phyloP scores from a whole-genome alignment of 208 protist genomes.

The Leishmania major region DNA sequence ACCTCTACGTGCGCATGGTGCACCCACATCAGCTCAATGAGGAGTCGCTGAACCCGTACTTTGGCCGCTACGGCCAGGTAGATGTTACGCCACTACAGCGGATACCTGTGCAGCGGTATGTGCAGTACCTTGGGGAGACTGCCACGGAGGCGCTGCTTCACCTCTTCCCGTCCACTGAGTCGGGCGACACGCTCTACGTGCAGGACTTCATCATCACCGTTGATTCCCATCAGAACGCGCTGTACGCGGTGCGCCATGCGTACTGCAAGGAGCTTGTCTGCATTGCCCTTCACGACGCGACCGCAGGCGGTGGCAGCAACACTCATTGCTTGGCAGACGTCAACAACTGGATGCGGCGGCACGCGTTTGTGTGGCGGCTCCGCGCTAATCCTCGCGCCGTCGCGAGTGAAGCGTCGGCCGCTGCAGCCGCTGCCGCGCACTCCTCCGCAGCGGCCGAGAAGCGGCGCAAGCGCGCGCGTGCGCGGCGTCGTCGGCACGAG shows the following conservation, averaged over 20 bases:
- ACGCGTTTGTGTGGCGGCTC: conserved; percentile 33
- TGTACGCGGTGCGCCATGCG: conserved; percentile 61
- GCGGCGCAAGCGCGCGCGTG: conserved; percentile 19
- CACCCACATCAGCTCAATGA: conserved; percentile 69
- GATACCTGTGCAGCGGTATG: conserved; percentile 32
- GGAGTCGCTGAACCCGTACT: conserved; percentile 87
- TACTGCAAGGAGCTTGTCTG: conserved; percentile 88
- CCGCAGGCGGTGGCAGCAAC: conserved; percentile 28
- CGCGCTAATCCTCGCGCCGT: conserved; percentile 4
- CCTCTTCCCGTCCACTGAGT: conserved; percentile 15
- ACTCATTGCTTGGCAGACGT: conserved; percentile 63
- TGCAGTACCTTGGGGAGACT: conserved; percentile 20
- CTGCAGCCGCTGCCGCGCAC: background rate
- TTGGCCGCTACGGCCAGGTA: conserved; percentile 90
- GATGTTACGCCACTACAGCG: conserved; percentile 52
- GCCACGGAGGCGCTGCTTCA: conserved; percentile 27
- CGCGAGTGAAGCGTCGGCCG: background rate
- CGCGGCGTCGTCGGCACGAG: background rate
- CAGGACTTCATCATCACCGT: conserved; percentile 88
- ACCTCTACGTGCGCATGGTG: conserved; percentile 84
- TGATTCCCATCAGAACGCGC: conserved; percentile 75
- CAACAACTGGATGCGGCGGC: conserved; percentile 42
- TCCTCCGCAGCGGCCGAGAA: conserved; percentile 1
- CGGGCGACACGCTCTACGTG: conserved; percentile 39
- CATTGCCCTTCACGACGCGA: conserved; percentile 66